These are phyloP conservation scores for Pythium dissotocum DNA, from an alignment of 352 stramenopile species.

Conservation along the genomic window DNA sequence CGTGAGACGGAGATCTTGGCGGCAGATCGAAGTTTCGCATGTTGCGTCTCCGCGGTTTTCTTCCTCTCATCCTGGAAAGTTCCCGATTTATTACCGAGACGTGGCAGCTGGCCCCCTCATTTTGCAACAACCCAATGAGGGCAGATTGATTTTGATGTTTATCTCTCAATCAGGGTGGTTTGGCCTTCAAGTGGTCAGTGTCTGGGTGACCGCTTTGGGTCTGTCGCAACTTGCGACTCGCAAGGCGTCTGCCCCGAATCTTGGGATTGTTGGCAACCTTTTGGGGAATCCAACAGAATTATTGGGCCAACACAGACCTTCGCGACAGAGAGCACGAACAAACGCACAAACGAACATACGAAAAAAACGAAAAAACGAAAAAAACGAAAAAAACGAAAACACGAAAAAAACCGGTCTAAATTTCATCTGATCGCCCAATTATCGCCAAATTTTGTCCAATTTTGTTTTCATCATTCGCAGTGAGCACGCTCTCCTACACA, in stretches of 20 bases:
- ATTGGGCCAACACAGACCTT: background rate
- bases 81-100: slow-evolving; percentile 5
- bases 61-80: slow-evolving; percentile 15
- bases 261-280: background rate
- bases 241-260: background rate
- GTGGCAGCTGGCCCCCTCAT: background rate
- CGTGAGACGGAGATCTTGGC: background rate
- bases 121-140: background rate
- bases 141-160: background rate
- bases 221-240: too few relatives aligned
- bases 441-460: background rate
- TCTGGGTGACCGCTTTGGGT: background rate
- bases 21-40: slow-evolving; percentile 13
- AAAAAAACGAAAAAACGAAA: background rate
- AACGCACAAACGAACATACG: slow-evolving; percentile 6
- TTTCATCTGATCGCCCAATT: slow-evolving; percentile 6
- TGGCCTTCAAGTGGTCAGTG: background rate
- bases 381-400: slow-evolving; percentile 1
- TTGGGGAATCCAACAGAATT: background rate
- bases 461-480: too few relatives aligned
- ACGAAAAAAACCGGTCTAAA: background rate
- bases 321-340: slow-evolving; percentile 6
- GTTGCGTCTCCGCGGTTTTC: slow-evolving; percentile 12
- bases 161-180: background rate
- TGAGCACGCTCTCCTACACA: slow-evolving; percentile 9